phyloP scores from a whole-genome alignment of 2,329 filamentous ascomycete species.

The Aplosporella prunicola region DNA sequence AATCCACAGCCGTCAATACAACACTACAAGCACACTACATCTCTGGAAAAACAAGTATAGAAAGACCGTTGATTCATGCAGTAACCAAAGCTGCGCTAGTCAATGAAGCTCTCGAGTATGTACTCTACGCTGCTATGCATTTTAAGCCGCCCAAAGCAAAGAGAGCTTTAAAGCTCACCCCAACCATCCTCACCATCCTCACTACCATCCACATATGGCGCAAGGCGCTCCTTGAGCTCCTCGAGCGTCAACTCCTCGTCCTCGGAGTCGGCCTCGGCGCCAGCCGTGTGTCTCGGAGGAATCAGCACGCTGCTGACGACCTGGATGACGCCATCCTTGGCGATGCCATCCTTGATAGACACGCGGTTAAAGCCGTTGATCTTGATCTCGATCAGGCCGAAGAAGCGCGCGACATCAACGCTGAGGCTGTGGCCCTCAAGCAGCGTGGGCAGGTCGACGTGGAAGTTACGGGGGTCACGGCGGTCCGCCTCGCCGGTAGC shows the following conservation, averaged over 20 bases:
- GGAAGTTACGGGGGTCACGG: slow-evolving; percentile 18
- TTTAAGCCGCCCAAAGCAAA: no score
- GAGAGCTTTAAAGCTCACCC: slow-evolving; percentile 9
- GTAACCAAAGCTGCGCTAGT: no score
- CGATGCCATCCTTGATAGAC: slow-evolving; percentile 58
- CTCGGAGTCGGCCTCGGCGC: slow-evolving; percentile 20
- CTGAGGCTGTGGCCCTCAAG: slow-evolving; percentile 56
- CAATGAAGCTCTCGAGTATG: no score
- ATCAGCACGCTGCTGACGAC: slow-evolving; percentile 64
- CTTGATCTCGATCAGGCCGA: slow-evolving; percentile 60
- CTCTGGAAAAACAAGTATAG: no score
- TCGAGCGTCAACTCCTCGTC: slow-evolving; percentile 44
- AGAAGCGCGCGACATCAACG: slow-evolving; percentile 61
- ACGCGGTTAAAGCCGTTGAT: slow-evolving; percentile 66
- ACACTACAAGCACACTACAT: no score
- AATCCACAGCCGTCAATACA: no score
- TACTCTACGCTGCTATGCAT: no score
- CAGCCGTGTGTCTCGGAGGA: slow-evolving; percentile 54
- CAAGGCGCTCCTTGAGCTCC: slow-evolving; percentile 48
- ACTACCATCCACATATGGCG: slow-evolving; percentile 20
- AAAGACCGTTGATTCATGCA: no score
- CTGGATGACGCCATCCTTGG: slow-evolving; percentile 74
- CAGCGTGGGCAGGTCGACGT: slow-evolving; percentile 64
- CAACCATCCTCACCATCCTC: slow-evolving; percentile 3
- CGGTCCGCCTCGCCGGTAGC: slow-evolving; percentile 18